Percentiles rank a stretch among this genome's conserved stretches.
phyloP scores from a whole-genome alignment of 1,139 yeast genomes.

The Suhomyces chickasaworum region DNA sequence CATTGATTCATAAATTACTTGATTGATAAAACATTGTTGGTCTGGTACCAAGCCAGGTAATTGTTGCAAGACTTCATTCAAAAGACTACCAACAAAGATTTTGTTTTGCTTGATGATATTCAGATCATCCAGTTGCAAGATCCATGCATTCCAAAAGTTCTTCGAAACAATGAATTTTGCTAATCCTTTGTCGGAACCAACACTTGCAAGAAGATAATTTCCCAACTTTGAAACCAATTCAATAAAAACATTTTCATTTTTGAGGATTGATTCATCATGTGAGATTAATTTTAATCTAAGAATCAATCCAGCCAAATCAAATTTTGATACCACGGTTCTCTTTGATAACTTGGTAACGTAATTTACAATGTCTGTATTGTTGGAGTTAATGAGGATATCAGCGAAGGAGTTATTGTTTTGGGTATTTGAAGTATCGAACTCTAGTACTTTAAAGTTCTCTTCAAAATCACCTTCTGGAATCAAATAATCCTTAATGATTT shows the following conservation, averaged over 20 bases:
- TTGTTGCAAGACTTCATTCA: constrained; percentile 43
- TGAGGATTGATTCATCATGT: constrained; percentile 19
- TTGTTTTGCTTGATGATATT: constrained; percentile 15
- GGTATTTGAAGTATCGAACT: constrained; percentile 3
- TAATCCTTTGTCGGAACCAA: constrained; percentile 17
- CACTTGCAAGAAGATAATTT: constrained; percentile 34
- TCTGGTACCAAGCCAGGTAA: constrained; percentile 19
- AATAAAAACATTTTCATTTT: constrained; percentile 19
- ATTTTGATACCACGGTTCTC: constrained; percentile 20
- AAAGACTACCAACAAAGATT: constrained; percentile 30
- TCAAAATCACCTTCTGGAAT: constrained; percentile 8
- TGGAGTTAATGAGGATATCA: constrained; percentile 25
- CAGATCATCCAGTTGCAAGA: constrained; percentile 9
- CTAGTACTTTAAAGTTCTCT: constrained; percentile 4
- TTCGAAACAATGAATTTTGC: constrained; percentile 22
- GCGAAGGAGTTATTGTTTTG: constrained; percentile 20
- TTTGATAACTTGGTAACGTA: constrained; percentile 9
- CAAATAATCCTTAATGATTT: constrained; percentile 27
- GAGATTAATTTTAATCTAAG: constrained; percentile 36
- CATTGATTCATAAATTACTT: constrained; percentile 14
- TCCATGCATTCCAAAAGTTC: constrained; percentile 20
- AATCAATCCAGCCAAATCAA: constrained; percentile 51
- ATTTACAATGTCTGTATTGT: constrained; percentile 22
- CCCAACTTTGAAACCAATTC: constrained; percentile 40
- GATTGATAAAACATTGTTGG: constrained; percentile 9